These are phyloP conservation scores for Solanum tacnaense DNA, from an alignment of 257 asterid species.

Conservation along the genomic window DNA sequence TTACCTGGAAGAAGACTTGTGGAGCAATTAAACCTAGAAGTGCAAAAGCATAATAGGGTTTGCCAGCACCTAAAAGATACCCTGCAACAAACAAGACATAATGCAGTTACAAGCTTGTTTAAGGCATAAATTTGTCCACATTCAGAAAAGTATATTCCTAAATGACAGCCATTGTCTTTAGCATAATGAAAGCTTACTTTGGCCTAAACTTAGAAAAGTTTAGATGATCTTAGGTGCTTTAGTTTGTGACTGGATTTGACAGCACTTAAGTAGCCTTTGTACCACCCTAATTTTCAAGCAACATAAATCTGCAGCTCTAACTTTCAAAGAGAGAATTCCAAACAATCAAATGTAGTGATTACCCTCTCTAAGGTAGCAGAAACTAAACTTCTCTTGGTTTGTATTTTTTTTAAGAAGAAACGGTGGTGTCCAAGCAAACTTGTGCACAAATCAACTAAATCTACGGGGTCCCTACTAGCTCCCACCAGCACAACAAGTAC, in stretches of 20 bases:
- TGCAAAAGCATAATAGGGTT: conserved; percentile 79
- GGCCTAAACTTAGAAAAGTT: neutral
- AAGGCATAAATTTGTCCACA: neutral
- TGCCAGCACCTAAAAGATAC: conserved; percentile 80
- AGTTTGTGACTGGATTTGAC: neutral
- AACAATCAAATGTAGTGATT: neutral
- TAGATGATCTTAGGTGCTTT: neutral
- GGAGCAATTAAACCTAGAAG: conserved; percentile 74
- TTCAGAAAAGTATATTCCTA: neutral
- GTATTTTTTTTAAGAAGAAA: neutral
- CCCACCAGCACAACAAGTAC: neutral
- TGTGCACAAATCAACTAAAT: neutral
- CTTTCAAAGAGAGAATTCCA: neutral
- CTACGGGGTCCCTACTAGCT: neutral
- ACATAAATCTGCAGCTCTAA: neutral
- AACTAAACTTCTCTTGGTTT: neutral
- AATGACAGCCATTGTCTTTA: neutral
- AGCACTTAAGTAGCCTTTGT: neutral
- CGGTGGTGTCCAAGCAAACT: neutral
- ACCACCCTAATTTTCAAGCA: neutral
- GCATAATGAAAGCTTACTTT: neutral
- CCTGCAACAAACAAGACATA: conserved; percentile 35
- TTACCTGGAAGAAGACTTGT: conserved; percentile 96
- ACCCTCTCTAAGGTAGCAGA: neutral
- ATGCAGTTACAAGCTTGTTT: neutral